Evolutionary conservation across 805 yeast species (phyloP), one percentile per base, ranked within the genome.

Genomic region (Saccharomycopsis schoenii): DNA sequence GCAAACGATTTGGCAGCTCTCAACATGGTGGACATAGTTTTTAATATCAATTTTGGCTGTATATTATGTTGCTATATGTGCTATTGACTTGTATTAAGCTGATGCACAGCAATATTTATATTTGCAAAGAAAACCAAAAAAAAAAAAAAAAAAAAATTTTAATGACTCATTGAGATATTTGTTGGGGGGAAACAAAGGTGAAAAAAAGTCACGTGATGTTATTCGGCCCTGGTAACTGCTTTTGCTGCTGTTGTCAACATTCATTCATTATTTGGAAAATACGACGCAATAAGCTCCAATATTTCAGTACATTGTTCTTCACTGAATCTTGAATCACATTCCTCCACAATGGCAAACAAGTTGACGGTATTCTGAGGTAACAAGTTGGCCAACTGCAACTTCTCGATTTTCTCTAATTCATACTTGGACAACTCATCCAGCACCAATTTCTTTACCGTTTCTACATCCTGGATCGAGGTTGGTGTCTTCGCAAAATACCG

Each of bases 291-390:
- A 58, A 84, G 77, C 4, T 74, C 80, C 37, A 93, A 65, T 1
- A 93, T 80, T 2, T 76, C 74, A 55, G 83, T 80, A 57, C 88
- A 78, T 62, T 84, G 79, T 0, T 82, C 86, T 62, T 88, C 89
- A n/a, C 75, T 73, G 67, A 91, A 86, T 67, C 99, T 77, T 64
- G 83, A 84, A 66, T 93, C 99, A 72, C 97, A 93, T 69, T 94
- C 98, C 69, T 93, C 99, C 1, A 93, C 83, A 36, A 93, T 74
- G 0, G 94, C 79, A 70, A 84, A 90, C 58, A 93, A 76, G 42
- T 83, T 85, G 12, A 92, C 97, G 77, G 89, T 74, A 4, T 89
- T 82, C 55, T 85, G 76, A 0, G 99, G 99, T 36, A 89, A 77
- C 8, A 84, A 77, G 70, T 93, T 92, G 60, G 92, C 80, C 47